A percentile compares a stretch with the other conserved stretches of the same genome.
phyloP scores from a whole-genome alignment of 2,329 filamentous ascomycete genomes.

The Aspergillus latus region DNA sequence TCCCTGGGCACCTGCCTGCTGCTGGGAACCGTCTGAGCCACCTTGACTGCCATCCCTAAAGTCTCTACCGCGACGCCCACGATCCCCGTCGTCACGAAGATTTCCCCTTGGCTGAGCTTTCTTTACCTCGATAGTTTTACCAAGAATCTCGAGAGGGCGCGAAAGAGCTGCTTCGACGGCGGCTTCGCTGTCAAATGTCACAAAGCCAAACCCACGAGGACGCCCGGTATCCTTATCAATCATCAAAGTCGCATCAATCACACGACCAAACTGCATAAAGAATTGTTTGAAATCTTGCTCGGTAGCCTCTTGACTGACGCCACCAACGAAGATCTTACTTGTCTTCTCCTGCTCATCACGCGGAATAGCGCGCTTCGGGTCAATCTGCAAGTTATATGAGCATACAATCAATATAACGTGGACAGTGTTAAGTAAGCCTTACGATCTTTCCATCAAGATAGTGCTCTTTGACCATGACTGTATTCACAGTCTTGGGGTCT shows the following conservation, averaged over 20 bases:
- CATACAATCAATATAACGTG: not conserved
- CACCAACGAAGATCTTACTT: conserved; percentile 97
- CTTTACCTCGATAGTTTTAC: conserved; percentile 97
- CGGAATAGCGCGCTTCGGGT: conserved; percentile 95
- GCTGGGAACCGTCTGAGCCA: conserved; percentile 40
- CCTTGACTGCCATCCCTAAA: conserved; percentile 43
- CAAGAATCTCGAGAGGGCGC: conserved; percentile 85
- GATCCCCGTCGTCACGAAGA: conserved; percentile 82
- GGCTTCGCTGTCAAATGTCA: conserved; percentile 94
- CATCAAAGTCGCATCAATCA: conserved; percentile 97
- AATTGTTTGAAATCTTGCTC: conserved; percentile 96
- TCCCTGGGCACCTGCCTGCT: conserved; percentile 48
- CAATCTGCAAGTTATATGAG: conserved; percentile 64
- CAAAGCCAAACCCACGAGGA: conserved; percentile 93
- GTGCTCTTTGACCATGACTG: conserved; percentile 99
- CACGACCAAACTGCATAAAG: conserved; percentile 93
- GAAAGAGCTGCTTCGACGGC: conserved; percentile 90
- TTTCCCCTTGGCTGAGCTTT: conserved; percentile 95
- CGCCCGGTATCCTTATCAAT: conserved; percentile 99
- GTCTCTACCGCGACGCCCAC: conserved; percentile 48
- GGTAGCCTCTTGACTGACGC: conserved; percentile 94
- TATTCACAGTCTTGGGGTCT: conserved; percentile 96
- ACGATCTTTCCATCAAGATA: conserved; percentile 98
- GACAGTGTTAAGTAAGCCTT: conserved; percentile 41
- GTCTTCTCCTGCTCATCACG: conserved; percentile 98